A percentile compares a stretch with the other conserved stretches of the same genome.
Conservation (phyloP, 495 filamentous ascomycete species). For the Thermochaetoides thermophila region DNA sequence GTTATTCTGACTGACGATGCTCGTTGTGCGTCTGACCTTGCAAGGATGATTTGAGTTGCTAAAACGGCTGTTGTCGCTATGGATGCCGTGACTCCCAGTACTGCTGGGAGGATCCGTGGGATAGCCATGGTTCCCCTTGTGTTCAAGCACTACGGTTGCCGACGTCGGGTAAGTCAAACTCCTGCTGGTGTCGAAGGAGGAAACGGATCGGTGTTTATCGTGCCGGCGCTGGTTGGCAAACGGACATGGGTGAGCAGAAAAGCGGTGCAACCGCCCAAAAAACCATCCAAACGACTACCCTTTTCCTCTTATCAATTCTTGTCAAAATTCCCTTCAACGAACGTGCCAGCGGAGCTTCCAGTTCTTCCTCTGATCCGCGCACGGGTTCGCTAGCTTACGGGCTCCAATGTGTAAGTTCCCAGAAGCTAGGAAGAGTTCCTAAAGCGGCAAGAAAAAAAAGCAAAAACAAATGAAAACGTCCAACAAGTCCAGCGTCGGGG, state of each 20-base stretch:
- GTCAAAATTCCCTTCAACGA: too few relatives aligned
- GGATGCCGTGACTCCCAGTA: constrained; percentile 23
- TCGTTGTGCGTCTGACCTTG: constrained; percentile 18
- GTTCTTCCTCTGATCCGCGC: too few relatives aligned
- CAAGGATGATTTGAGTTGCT: constrained; percentile 26
- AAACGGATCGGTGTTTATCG: too few relatives aligned
- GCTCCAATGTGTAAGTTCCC: too few relatives aligned
- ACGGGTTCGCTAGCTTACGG: too few relatives aligned
- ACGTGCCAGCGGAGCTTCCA: too few relatives aligned
- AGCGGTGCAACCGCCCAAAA: not conserved
- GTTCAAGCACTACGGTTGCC: constrained; percentile 1
- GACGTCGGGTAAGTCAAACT: constrained; percentile 2
- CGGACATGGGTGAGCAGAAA: not conserved
- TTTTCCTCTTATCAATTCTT: too few relatives aligned
- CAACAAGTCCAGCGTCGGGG: too few relatives aligned
- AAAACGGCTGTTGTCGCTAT: constrained; percentile 27
- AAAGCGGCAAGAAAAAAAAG: too few relatives aligned
- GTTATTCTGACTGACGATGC: constrained; percentile 19
- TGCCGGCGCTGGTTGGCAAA: not conserved
- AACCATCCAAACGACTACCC: not conserved
- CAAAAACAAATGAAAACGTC: too few relatives aligned
- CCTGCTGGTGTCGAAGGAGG: too few relatives aligned
- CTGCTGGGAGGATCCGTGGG: constrained; percentile 17
- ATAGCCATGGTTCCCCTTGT: constrained; percentile 18
- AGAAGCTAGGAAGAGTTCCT: too few relatives aligned